Evolutionary conservation across 1,139 yeast genomes (phyloP), one percentile per base, ranked within the genome.

Genomic region (Torulaspora pretoriensis): DNA sequence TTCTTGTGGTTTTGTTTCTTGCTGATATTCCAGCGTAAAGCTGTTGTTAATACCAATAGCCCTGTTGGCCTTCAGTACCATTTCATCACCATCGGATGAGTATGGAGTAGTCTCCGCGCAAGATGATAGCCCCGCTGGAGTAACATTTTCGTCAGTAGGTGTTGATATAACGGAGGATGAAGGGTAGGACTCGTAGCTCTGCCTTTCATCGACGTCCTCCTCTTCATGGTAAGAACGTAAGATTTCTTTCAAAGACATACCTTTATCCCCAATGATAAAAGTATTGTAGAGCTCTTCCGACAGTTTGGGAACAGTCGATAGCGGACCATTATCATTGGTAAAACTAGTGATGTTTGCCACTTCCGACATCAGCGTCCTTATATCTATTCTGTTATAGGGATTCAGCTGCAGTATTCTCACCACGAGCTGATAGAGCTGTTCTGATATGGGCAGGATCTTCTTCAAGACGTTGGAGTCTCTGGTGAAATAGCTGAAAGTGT

Each of bases 331-430:
- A 16, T 57, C 46, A 14, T 54, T 59, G 2, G 73, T 61, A 31
- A 72, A 60, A 36, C 66, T 63, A n/a, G 59, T 52, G 50, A 80
- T 70, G 24, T 56, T 57, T 4, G 70, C 54, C 6, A 60, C 54
- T 23, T 59, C 58, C 1, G 59, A 54, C 49, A 60, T 59, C 17
- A 87, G 72, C 26, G 72, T 69, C 19, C 69, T 60, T 42, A 86
- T 67, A 3, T 75, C 58, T 3, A 81, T 76, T 57, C 96, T 75
- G 36, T 76, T 75, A 56, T 71, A 72, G 10, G 95, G 95, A 57
- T 83, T 78, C 43, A 81, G 65, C 48, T 69, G 71, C 54, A 88
- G 75, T 29, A 87, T 77, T 31, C 67, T 64, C 25, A 71, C 67
- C 45, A 88, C 67, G 38, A 88, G 69, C 9, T 63, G 53, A 60